Percentiles rank a stretch among this genome's conserved stretches.
Conservation (phyloP, 305 asterid species). For the Lippia alba region DNA sequence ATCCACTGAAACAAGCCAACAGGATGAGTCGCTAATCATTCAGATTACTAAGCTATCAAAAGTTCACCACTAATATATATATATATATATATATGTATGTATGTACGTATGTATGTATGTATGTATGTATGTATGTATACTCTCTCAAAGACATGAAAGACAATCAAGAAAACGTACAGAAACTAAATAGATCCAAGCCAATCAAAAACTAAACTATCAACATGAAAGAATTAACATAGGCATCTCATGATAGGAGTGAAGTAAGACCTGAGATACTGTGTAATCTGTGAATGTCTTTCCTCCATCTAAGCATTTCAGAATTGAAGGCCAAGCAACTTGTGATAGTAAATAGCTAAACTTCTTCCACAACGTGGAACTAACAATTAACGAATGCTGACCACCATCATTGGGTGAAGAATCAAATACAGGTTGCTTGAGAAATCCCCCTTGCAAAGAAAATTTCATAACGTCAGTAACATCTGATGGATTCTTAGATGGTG, state of each 20-base stretch:
- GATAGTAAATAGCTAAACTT: conserved; percentile 72
- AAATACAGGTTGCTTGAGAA: conserved; percentile 69
- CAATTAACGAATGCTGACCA: conserved; percentile 43
- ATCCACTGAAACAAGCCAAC: conserved; percentile 30
- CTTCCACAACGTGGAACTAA: conserved; percentile 65
- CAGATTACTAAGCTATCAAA: conserved; percentile 21
- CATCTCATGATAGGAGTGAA: conserved; percentile 25
- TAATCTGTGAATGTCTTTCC: conserved; percentile 81
- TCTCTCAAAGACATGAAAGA: too few species aligned
- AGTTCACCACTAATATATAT: conserved; percentile 17
- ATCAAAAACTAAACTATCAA: conserved; percentile 23
- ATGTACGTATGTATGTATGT: too few species aligned
- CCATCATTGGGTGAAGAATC: conserved; percentile 49
- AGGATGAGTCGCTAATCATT: not conserved
- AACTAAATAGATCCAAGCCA: conserved; percentile 22
- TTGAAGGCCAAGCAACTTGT: conserved; percentile 81
- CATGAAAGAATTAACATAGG: conserved; percentile 32
- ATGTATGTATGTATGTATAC: too few species aligned
- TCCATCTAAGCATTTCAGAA: conserved; percentile 77
- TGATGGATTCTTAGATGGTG: conserved; percentile 40
- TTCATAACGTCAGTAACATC: conserved; percentile 49
- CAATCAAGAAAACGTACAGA: conserved; percentile 10
- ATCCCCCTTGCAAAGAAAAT: conserved; percentile 86
- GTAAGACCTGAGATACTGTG: conserved; percentile 79
- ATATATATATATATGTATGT: too few species aligned